Percentiles rank a stretch among this genome's conserved stretches.
phyloP scores from a whole-genome alignment of 2,329 filamentous ascomycete genomes.

The Venturia nashicola region DNA sequence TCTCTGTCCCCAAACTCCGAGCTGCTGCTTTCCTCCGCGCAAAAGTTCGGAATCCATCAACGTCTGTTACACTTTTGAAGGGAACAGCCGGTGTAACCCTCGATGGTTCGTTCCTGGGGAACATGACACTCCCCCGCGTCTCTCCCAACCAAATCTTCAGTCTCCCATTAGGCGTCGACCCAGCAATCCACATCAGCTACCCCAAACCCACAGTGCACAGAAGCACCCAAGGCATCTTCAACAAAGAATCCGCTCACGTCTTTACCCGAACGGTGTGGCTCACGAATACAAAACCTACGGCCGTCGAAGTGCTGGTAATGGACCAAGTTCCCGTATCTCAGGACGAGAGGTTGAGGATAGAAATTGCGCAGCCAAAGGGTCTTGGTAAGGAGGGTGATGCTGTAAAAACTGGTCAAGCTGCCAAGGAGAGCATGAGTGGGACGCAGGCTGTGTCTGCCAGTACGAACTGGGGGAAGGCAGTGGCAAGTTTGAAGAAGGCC shows the following conservation, averaged over 20 bases:
- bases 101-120: constrained; percentile 51
- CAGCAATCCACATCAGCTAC: constrained; percentile 43
- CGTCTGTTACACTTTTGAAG: constrained; percentile 39
- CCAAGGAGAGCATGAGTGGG: constrained; percentile 9
- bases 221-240: constrained; percentile 39
- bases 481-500: constrained; percentile 40
- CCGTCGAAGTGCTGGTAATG: constrained; percentile 38
- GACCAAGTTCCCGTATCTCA: constrained; percentile 53
- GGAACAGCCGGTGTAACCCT: constrained; percentile 47
- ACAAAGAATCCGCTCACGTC: constrained; percentile 39
- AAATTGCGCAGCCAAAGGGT: constrained; percentile 37
- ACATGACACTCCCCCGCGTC: constrained; percentile 42
- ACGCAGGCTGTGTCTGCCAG: not conserved
- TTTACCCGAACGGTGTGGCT: constrained; percentile 39
- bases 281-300: constrained; percentile 33
- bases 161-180: constrained; percentile 48
- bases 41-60: constrained; percentile 42
- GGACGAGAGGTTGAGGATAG: constrained; percentile 44
- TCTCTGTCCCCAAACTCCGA: constrained; percentile 48
- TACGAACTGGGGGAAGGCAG: constrained; percentile 40
- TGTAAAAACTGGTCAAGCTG: constrained; percentile 24
- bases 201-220: constrained; percentile 43
- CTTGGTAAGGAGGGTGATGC: constrained; percentile 28
- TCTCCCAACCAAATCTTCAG: constrained; percentile 41
- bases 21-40: constrained; percentile 48